Evolutionary conservation across 2,329 filamentous ascomycete species (phyloP), one percentile per base, ranked within the genome.

Genomic region (Berkeleyomyces basicola): DNA sequence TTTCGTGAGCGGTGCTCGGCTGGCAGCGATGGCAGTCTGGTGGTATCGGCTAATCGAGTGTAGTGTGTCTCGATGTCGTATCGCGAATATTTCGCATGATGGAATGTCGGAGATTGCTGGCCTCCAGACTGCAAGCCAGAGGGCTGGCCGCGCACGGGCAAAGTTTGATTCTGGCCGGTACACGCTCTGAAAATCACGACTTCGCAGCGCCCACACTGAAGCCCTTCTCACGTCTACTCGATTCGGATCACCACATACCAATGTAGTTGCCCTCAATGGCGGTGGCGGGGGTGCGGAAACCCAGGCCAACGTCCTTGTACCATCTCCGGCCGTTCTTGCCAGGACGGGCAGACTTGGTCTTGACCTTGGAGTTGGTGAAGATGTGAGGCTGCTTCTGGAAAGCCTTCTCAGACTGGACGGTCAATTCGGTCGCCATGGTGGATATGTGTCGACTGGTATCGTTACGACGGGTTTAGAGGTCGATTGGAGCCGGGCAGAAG

Each of bases 381-480:
- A 99, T 96, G 81, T 99, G 93, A 78, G 93, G 93, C 85, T 99
- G 92, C 87, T 99, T 99, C 82, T 97, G 93, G 89, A 88, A 99
- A 84, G 93, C 93, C 83, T 93, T 92, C 87, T 99, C 93, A 78
- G 90, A 95, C 87, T 99, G 93, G 80, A 99, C 93, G 78, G 90
- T 95, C 82, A 96, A 84, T 84, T 96, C 90, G 84, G 90, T 96
- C 77, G 90, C 90, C 90, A 95, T 96, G 78, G 76, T 84, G 67
- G 66, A 66, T 59, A 58, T 65, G 58, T 63, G 55, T 65, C 64
- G 61, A 65, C 61, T 65, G 64, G 63, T 64, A 64, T 64, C 63
- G 60, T 64, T 62, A 59, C 60, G 63, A 62, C 63, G 58, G 59
- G 60, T 62, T 64, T 60, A 58, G 40, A 61, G 61, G 59, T 64